Evolutionary conservation across 1,139 yeast species (phyloP).

Genomic region (Scheffersomyces insectosa): DNA sequence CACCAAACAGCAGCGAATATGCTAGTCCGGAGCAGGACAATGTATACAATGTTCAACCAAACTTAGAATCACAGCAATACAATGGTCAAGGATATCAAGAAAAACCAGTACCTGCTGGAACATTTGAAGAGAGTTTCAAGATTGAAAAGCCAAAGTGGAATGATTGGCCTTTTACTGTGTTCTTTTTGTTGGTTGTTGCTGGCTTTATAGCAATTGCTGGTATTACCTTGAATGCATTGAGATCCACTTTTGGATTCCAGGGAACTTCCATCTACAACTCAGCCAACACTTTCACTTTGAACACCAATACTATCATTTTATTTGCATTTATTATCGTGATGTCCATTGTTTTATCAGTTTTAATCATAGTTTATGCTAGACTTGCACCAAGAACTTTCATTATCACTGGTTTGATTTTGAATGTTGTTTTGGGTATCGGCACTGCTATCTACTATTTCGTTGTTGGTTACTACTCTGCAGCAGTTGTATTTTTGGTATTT

Average conservation of each 20-base stretch:
- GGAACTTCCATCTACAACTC: constrained; percentile 69
- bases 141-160: constrained; percentile 66
- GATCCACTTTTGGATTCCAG: constrained; percentile 50
- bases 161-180: constrained; percentile 70
- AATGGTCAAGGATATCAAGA: constrained; percentile 21
- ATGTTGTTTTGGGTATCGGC: constrained; percentile 69
- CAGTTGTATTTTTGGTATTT: constrained; percentile 68
- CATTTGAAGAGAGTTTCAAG: constrained; percentile 67
- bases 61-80: constrained; percentile 26
- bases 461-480: constrained; percentile 71
- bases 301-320: constrained; percentile 72
- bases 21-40: constrained; percentile 1
- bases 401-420: constrained; percentile 65
- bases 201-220: constrained; percentile 77
- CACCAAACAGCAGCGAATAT: constrained; percentile 2
- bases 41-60: constrained; percentile 17
- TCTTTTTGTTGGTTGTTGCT: constrained; percentile 59
- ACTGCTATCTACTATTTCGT: constrained; percentile 73
- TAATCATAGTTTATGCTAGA: constrained; percentile 62
- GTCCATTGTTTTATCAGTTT: constrained; percentile 57
- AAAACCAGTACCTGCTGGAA: constrained; percentile 34
- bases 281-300: constrained; percentile 56
- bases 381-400: constrained; percentile 69
- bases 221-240: constrained; percentile 65
- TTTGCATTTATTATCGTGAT: constrained; percentile 67